These are phyloP conservation scores for Yamadazyma ubonensis DNA, from an alignment of 805 yeast species.

Conservation along the genomic window DNA sequence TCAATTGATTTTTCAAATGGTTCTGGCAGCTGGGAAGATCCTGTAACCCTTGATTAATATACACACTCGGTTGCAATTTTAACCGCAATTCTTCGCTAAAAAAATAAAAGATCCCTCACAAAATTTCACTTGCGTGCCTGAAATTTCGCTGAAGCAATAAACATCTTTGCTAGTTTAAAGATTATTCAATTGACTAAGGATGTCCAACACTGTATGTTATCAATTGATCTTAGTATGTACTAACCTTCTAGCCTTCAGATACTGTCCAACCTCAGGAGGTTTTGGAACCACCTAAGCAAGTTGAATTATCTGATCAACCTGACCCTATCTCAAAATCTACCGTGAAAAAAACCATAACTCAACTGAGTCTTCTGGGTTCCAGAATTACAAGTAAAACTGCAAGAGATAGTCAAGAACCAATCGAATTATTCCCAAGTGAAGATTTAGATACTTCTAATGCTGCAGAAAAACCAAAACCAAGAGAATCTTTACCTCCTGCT, in stretches of 20 bases:
- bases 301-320: slow-evolving; percentile 12
- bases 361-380: slow-evolving; percentile 3
- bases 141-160: slow-evolving; percentile 14
- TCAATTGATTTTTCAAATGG: slow-evolving; percentile 15
- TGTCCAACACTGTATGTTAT: slow-evolving; percentile 15
- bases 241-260: slow-evolving; percentile 8
- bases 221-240: background rate
- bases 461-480: slow-evolving; percentile 38
- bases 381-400: slow-evolving; percentile 8
- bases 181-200: slow-evolving; percentile 5
- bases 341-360: slow-evolving; percentile 8
- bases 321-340: slow-evolving; percentile 11
- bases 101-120: background rate
- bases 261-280: slow-evolving; percentile 16
- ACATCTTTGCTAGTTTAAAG: background rate
- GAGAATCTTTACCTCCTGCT: slow-evolving; percentile 61
- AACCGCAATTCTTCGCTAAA: background rate
- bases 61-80: slow-evolving; percentile 1
- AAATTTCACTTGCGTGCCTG: slow-evolving; percentile 11
- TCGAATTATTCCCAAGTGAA: slow-evolving; percentile 31
- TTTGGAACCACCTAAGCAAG: slow-evolving; percentile 15
- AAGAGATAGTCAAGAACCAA: slow-evolving; percentile 6
- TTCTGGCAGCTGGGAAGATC: slow-evolving; percentile 40
- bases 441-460: slow-evolving; percentile 35
- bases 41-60: slow-evolving; percentile 34